These are phyloP conservation scores for Neonectria sp. DNA, from an alignment of 2,329 filamentous ascomycete species.

Conservation along the genomic window DNA sequence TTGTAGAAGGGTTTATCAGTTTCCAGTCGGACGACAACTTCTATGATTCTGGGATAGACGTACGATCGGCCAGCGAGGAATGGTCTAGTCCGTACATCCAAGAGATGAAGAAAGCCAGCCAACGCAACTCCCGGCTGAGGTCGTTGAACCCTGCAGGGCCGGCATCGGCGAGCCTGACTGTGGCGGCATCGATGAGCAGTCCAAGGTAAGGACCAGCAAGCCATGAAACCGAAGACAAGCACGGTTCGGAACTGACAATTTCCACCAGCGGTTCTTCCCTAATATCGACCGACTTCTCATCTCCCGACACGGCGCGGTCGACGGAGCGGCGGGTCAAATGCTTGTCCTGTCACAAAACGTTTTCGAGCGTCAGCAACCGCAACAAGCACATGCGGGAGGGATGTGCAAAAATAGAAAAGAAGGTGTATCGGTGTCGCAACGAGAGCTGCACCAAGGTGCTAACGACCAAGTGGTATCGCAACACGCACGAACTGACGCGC, in stretches of 20 bases:
- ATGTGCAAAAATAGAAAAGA: conserved; percentile 43
- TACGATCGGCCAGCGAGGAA: conserved; percentile 22
- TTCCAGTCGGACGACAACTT: conserved; percentile 31
- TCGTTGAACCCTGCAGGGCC: conserved; percentile 4
- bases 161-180: neutral
- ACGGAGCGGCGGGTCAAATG: conserved; percentile 37
- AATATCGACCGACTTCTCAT: conserved; percentile 27
- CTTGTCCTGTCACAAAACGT: conserved; percentile 46
- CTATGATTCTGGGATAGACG: conserved; percentile 43
- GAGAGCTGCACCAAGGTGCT: conserved; percentile 42
- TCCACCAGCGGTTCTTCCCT: conserved; percentile 24
- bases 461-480: conserved; percentile 50
- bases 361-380: conserved; percentile 50
- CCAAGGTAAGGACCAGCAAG: conserved; percentile 26
- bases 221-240: neutral
- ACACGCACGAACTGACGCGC: conserved; percentile 46
- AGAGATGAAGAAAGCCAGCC: conserved; percentile 34
- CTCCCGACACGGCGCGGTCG: conserved; percentile 22
- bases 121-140: conserved; percentile 21
- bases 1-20: conserved; percentile 39
- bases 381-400: conserved; percentile 52
- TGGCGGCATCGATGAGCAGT: conserved; percentile 27
- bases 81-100: conserved; percentile 33
- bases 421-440: conserved; percentile 46
- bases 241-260: neutral